Percentiles rank a stretch among this genome's conserved stretches.
Conservation (phyloP, 140 eudicot genomes). For the Senecio squalidus region DNA sequence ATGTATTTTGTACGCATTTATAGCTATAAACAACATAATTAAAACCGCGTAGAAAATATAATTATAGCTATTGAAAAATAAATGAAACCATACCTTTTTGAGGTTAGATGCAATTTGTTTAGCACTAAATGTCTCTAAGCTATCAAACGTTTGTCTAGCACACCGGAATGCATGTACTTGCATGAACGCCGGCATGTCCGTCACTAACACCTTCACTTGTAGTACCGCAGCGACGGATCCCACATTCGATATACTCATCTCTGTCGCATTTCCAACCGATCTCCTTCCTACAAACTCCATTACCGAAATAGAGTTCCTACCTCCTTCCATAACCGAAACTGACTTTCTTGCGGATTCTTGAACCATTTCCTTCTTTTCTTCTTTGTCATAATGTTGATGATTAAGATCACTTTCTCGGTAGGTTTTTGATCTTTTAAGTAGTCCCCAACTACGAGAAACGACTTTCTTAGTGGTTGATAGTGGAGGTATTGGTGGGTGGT, state of each 20-base stretch:
- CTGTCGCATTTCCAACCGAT: slow-evolving; percentile 40
- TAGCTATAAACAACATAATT: no score
- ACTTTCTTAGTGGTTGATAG: slow-evolving; percentile 25
- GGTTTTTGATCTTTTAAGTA: slow-evolving; percentile 48
- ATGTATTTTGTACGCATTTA: no score
- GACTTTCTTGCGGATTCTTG: slow-evolving; percentile 38
- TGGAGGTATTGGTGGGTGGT: slow-evolving; percentile 22
- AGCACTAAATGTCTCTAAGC: slow-evolving; percentile 70
- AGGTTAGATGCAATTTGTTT: slow-evolving; percentile 58
- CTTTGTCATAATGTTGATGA: slow-evolving; percentile 4
- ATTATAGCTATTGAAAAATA: no score
- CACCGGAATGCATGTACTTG: slow-evolving; percentile 76
- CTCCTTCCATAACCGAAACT: slow-evolving; percentile 28
- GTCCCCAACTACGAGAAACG: slow-evolving; percentile 28
- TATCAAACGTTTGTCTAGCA: slow-evolving; percentile 64
- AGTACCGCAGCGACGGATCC: slow-evolving; percentile 38
- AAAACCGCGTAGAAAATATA: no score
- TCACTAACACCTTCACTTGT: slow-evolving; percentile 67
- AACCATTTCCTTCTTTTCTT: slow-evolving; percentile 22
- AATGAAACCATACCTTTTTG: slow-evolving; percentile 52
- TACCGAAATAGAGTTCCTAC: slow-evolving; percentile 34
- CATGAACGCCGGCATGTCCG: slow-evolving; percentile 93
- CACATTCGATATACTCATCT: slow-evolving; percentile 32
- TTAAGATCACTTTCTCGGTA: slow-evolving; percentile 24
- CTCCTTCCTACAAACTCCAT: slow-evolving; percentile 35